Evolutionary conservation across 371 early-diverging fungal species (phyloP), one percentile per base, ranked within the genome.

Genomic region (Chytridium lagenaria): DNA sequence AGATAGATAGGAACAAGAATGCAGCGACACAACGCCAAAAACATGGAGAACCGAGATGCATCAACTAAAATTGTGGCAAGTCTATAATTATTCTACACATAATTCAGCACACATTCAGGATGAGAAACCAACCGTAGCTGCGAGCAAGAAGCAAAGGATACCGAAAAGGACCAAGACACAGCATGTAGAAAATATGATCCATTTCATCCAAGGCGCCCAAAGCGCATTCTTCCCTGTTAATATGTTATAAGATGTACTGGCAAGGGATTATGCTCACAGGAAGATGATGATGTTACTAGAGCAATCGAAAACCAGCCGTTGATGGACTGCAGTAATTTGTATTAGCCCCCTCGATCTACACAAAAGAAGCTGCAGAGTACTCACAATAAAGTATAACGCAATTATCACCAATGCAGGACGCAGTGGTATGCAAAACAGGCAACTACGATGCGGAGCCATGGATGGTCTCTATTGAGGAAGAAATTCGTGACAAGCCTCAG

Each of bases 351-450:
- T n/a, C n/a, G n/a, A n/a, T n/a, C n/a, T n/a, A n/a, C n/a, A n/a
- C n/a, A n/a, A n/a, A n/a, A n/a, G 57, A 55, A 26, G 57, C 57
- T 15, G 57, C 30, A 10, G 26, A 52, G 44, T 10, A 61, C 61
- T 34, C 7, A 61, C 61, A 5, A 61, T 28, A 37, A 61, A 61
- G 36, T 61, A 61, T 28, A 7, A 15, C 23, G 12, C 61, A 34
- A 61, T 15, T 28, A 61, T 7, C n/a, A 61, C 10, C n/a, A 61
- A 34, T 10, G 61, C 61, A 3, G 61, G 61, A 31, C 36, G 31
- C 36, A 61, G 61, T 34, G 61, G 61, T 7, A 61, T 61, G 61
- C 61, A 61, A 12, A 31, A 31, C 61, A 61, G 36, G 23, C 61
- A 61, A 15, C 36, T 61, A 12, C 61, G 30, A 2, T 33, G 61